Conservation (phyloP, 768 basidiomycete genomes). For the Hemileccinum impolitum region DNA sequence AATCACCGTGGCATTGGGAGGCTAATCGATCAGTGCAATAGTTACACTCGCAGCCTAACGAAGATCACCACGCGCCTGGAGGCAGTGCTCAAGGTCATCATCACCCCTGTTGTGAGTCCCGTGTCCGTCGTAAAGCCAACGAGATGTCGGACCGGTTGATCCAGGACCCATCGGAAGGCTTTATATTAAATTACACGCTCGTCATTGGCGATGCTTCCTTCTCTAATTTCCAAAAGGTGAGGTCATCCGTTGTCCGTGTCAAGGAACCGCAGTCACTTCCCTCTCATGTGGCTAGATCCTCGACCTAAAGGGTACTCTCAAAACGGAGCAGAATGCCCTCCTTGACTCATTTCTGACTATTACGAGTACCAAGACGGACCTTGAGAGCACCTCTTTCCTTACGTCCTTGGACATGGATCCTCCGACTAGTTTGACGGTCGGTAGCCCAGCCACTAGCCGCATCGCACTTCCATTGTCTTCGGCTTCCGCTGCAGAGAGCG, state of each 20-base stretch:
- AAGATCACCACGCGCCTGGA: conserved; percentile 83
- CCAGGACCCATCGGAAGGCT: conserved; percentile 89
- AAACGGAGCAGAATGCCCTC: conserved; percentile 81
- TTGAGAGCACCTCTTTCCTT: conserved; percentile 89
- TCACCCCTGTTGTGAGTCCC: conserved; percentile 78
- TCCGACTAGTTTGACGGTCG: conserved; percentile 48
- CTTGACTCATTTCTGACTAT: conserved; percentile 89
- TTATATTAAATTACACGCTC: conserved; percentile 93
- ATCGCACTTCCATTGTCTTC: conserved; percentile 49
- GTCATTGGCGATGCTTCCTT: conserved; percentile 93
- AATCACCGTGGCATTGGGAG: not conserved
- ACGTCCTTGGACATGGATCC: conserved; percentile 97
- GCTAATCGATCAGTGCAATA: conserved; percentile 31
- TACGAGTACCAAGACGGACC: conserved; percentile 87
- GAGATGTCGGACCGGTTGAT: not conserved
- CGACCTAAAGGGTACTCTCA: conserved; percentile 91
- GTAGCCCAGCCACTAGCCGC: conserved; percentile 65
- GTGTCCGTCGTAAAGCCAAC: not conserved
- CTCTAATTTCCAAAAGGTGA: conserved; percentile 96
- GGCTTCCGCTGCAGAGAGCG: conserved; percentile 43
- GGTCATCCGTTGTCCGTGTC: conserved; percentile 3
- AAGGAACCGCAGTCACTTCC: conserved; percentile 9
- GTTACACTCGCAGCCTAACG: conserved; percentile 78
- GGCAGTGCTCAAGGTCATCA: conserved; percentile 90
- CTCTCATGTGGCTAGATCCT: conserved; percentile 59